A percentile compares a stretch with the other conserved stretches of the same genome.
These are phyloP conservation scores for Borealophlyctis nickersoniae DNA, from an alignment of 192 early-diverging fungal species.

Conservation along the genomic window DNA sequence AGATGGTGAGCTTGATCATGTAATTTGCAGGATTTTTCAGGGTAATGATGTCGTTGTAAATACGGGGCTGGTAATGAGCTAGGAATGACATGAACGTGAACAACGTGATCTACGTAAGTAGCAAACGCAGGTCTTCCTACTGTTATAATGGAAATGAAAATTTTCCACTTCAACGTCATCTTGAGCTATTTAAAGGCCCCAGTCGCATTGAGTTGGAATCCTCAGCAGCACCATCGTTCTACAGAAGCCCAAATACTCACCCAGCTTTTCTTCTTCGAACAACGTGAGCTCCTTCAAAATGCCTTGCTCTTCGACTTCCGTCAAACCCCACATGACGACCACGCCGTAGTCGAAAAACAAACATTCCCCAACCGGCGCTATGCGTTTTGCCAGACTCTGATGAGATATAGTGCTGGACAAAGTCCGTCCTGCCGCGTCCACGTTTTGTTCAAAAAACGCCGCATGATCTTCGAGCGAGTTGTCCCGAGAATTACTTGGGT, in stretches of 20 bases:
- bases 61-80: constrained; percentile 56
- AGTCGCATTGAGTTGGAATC: neutral
- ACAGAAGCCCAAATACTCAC: constrained; percentile 10
- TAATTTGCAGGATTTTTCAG: constrained; percentile 62
- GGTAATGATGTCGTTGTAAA: constrained; percentile 86
- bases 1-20: constrained; percentile 92
- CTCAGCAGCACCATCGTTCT: neutral
- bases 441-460: constrained; percentile 39
- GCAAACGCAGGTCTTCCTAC: constrained; percentile 22
- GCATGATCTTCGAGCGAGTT: constrained; percentile 11
- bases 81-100: constrained; percentile 15
- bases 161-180: constrained; percentile 70
- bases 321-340: constrained; percentile 94
- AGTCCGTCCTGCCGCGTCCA: constrained; percentile 25
- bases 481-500: too few relatives aligned
- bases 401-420: constrained; percentile 25
- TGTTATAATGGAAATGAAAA: constrained; percentile 79
- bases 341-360: constrained; percentile 94
- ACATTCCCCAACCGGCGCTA: constrained; percentile 58
- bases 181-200: neutral
- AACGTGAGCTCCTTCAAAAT: constrained; percentile 68
- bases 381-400: constrained; percentile 32
- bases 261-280: constrained; percentile 71
- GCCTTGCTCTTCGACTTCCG: constrained; percentile 72
- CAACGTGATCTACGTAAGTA: neutral